Base-by-base conservation (phyloP, 768 basidiomycete species). In the Boletus vinaceobasis region DNA sequence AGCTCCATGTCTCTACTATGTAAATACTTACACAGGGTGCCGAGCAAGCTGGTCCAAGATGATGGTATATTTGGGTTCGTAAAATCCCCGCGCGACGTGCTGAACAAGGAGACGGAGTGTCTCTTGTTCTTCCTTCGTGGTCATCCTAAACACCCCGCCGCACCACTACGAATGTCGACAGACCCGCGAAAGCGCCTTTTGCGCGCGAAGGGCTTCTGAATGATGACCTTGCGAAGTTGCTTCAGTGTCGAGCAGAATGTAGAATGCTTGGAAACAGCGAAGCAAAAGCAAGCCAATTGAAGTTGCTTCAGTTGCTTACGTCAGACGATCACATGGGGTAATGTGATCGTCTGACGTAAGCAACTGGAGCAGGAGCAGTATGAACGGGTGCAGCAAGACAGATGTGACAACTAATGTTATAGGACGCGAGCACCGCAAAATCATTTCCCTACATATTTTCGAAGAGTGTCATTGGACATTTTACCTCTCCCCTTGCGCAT, bases 1-100 rank as follows among this genome's bases (percentile, higher is more conserved):
- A 39, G 46, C 55, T 56, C 51, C 46, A 55, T 56, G 55, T 61
- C 59, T 65, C 54, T 65, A 68, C 61, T 65, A 48, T 59, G 59
- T 55, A 57, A 60, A 71, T 78, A 90, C 96, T 88, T 83, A 98
- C 95, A 94, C 93, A 60, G 90, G 86, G 73, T 93, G 87, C 59
- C 88, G 85, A 56, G 92, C 85, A 69, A 99, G 84, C 74, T 96
- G 90, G 75, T 98, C 96, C 79, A 98, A 75, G 58, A 98, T 85
- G 57, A 98, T 88, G 63, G 87, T 90, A 71, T 80, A 93, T 65
- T 90, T 90, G 43, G 91, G 79, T 71, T 98, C 97, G 74, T 98
- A 99, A 74, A 99, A 98, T 33, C 89, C 86, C 64, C 96, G 84
- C 43, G 88, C 85, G 67, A 96, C 93, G 75, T 92, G 88, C 70